These are phyloP conservation scores for Pythium aristosporum DNA, from an alignment of 352 stramenopile species.

Conservation along the genomic window DNA sequence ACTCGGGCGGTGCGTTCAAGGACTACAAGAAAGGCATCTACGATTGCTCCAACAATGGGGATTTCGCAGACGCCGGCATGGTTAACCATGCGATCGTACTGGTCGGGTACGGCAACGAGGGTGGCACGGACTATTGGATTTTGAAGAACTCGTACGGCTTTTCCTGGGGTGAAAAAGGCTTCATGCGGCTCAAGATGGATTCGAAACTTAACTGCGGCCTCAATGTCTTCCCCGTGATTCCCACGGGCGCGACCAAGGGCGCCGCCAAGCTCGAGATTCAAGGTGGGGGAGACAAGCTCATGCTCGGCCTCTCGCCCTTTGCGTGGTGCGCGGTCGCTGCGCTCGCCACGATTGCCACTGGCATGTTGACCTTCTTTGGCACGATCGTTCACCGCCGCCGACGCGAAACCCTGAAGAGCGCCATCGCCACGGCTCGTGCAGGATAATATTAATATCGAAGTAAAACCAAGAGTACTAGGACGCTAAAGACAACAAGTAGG, in stretches of 20 bases:
- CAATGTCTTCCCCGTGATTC: constrained; percentile 72
- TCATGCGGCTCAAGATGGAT: constrained; percentile 61
- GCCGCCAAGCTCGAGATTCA: constrained; percentile 46
- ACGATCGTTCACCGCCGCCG: constrained; percentile 29
- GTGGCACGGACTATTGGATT: constrained; percentile 65
- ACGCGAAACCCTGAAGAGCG: constrained; percentile 15
- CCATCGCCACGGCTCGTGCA: neutral
- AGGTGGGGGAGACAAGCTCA: constrained; percentile 42
- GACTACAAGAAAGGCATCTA: constrained; percentile 81
- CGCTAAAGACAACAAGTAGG: too few relatives aligned
- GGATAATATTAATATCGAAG: too few relatives aligned
- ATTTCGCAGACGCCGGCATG: constrained; percentile 53
- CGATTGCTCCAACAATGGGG: constrained; percentile 64
- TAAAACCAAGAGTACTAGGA: too few relatives aligned
- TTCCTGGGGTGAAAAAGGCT: constrained; percentile 72
- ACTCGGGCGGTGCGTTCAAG: constrained; percentile 76
- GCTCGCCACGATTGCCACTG: constrained; percentile 24
- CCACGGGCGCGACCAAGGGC: constrained; percentile 49
- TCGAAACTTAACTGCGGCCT: constrained; percentile 78
- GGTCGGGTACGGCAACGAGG: constrained; percentile 60
- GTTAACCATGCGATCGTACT: constrained; percentile 78
- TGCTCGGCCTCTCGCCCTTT: constrained; percentile 33
- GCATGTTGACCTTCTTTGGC: constrained; percentile 33
- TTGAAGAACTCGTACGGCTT: constrained; percentile 83
- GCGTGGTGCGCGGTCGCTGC: constrained; percentile 33